A percentile compares a stretch with the other conserved stretches of the same genome.
Evolutionary conservation across 306 rosid species (phyloP).

Genomic region (Crotalaria pallida): DNA sequence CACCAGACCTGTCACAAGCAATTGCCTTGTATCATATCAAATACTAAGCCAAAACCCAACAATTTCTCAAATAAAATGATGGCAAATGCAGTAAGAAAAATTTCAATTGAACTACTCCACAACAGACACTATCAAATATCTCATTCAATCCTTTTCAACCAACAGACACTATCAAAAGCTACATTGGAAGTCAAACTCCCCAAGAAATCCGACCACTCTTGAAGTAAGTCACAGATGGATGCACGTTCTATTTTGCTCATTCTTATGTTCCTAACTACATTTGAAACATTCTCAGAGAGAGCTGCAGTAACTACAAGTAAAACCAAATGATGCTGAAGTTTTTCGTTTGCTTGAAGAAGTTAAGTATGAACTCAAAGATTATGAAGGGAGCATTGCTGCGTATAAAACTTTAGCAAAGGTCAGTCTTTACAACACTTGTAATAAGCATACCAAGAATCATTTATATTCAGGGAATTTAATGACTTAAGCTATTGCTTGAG

Average conservation of each 20-base stretch:
- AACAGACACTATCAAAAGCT: too few species aligned
- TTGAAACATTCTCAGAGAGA: constrained; percentile 51
- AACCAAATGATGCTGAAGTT: constrained; percentile 69
- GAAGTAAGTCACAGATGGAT: constrained; percentile 62
- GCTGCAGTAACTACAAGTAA: constrained; percentile 91
- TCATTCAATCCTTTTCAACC: too few species aligned
- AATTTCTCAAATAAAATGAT: too few species aligned
- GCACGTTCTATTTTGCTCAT: constrained; percentile 27
- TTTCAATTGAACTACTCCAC: too few species aligned
- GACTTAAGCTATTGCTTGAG: not conserved
- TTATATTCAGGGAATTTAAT: not conserved
- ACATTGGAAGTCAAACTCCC: constrained; percentile 56
- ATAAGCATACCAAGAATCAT: not conserved
- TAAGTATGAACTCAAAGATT: constrained; percentile 71
- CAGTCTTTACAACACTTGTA: constrained; percentile 19
- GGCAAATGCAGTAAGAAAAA: too few species aligned
- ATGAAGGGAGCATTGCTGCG: constrained; percentile 75
- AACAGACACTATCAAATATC: too few species aligned
- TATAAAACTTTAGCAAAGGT: constrained; percentile 68
- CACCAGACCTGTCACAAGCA: too few species aligned
- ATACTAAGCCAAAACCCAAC: too few species aligned
- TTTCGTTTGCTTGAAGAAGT: constrained; percentile 93
- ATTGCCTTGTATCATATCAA: too few species aligned
- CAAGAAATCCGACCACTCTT: constrained; percentile 74
- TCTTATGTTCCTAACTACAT: constrained; percentile 26